Percentiles rank a stretch among this genome's conserved stretches.
Evolutionary conservation across 108 stramenopile genomes (phyloP).

Genomic region (Parietichytrium sp.): DNA sequence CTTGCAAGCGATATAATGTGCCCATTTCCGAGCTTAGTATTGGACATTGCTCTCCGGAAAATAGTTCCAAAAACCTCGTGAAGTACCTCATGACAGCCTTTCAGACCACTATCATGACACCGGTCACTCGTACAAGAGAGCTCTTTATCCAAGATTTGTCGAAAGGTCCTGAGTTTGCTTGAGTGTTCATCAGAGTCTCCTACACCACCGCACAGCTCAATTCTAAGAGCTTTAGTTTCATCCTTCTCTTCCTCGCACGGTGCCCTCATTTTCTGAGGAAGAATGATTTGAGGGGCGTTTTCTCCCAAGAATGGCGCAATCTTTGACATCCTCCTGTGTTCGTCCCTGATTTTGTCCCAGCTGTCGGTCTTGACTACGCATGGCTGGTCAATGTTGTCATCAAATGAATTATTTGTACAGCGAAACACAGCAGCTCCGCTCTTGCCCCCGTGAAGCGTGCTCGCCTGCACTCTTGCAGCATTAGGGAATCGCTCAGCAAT

Average conservation of each 20-base stretch:
- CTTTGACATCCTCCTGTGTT: background rate
- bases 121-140: too few species aligned
- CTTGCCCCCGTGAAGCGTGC: background rate
- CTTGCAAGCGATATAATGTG: too few species aligned
- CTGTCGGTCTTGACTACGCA: background rate
- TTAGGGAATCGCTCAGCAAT: too few species aligned
- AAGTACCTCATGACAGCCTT: too few species aligned
- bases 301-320: conserved; percentile 3
- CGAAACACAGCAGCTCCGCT: conserved; percentile 17
- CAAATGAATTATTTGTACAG: background rate
- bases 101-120: too few species aligned
- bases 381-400: background rate
- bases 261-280: too few species aligned
- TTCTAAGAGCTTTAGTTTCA: background rate
- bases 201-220: conserved; percentile 26
- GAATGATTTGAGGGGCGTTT: background rate
- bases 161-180: background rate
- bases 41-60: too few species aligned
- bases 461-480: background rate
- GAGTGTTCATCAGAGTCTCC: too few species aligned
- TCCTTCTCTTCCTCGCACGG: background rate
- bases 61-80: conserved; percentile 28
- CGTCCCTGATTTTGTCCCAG: background rate
- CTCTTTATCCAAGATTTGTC: background rate
- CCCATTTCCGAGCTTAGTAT: too few species aligned